Evolutionary conservation across 1,284 basidiomycete genomes (phyloP), one percentile per base, ranked within the genome.

Genomic region (Ustilago tritici): DNA sequence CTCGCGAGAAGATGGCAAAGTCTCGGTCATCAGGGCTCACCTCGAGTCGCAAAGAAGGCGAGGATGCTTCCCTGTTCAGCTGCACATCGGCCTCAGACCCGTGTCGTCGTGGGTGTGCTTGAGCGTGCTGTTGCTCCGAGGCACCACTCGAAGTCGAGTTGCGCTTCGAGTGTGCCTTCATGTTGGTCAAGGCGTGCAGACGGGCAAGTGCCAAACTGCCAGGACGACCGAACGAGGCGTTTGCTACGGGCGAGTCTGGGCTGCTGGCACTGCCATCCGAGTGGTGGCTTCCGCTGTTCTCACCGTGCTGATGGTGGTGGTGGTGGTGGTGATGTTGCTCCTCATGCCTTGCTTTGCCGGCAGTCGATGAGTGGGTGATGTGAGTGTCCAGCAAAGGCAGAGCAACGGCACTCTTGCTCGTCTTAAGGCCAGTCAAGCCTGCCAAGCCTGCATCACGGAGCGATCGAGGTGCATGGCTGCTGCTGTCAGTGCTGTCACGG

Each of bases 391-490:
- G 78, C 28, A 82, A 65, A 10, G 84, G 82, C 11, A 91, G 84
- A 8, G 91, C 92, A 2, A 89, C 91, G 0, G 90, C 86, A 73
- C 91, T 91, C 88, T 92, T 93, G 74, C 89, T 91, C 54, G 89
- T 88, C 55, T 88, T 88, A 67, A 92, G 82, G 11, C 85, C 78
- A 2, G 67, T 55, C 36, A 76, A 32, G 15, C 74, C 69, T 58
- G 74, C 61, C 34, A 74, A 46, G 7, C 70, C 62, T 31, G 67
- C 68, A 10, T 77, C 74, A 19, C 72, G 72, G 23, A 76, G 31
- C 49, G 65, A 73, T 40, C 59, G 53, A 9, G 67, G 55, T 10
- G 65, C 61, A 1, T 63, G 59, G 35, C 38, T 60, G 36, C 56
- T 54, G 73, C 72, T 76, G 59, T 65, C 66, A 38, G 15, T 66